A percentile compares a stretch with the other conserved stretches of the same genome.
Conservation (phyloP, 441 rosid species). For the Gossypium davidsonii region DNA sequence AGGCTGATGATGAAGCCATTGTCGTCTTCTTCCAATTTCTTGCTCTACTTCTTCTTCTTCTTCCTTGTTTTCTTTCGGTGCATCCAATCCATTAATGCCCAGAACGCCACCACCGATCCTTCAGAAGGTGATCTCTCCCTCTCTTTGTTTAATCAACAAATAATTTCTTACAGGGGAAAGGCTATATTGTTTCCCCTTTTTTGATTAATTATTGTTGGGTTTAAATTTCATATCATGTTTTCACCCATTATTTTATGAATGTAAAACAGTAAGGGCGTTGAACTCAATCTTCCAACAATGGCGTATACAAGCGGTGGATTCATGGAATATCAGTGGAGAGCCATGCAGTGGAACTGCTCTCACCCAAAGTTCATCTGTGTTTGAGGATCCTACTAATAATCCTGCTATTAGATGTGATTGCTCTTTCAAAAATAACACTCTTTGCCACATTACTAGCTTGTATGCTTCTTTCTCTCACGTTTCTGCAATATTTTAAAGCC, state of each 20-base stretch:
- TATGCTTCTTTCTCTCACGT: slow-evolving; percentile 9
- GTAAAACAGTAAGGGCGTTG: slow-evolving; percentile 28
- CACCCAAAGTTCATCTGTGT: slow-evolving; percentile 6
- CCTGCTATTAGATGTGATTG: slow-evolving; percentile 49
- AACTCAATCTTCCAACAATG: slow-evolving; percentile 38
- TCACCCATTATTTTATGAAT: background rate
- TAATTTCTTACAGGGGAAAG: background rate
- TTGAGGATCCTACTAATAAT: slow-evolving; percentile 11
- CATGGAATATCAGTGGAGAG: slow-evolving; percentile 27
- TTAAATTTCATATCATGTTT: background rate
- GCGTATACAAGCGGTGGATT: slow-evolving; percentile 18
- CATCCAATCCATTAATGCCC: background rate
- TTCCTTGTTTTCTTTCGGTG: background rate
- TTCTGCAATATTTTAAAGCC: background rate
- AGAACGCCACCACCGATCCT: background rate
- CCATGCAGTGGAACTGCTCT: slow-evolving; percentile 42
- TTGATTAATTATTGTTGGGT: too few species aligned
- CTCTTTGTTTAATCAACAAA: background rate
- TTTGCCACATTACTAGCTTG: slow-evolving; percentile 47
- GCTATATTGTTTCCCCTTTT: background rate
- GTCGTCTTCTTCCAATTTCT: background rate
- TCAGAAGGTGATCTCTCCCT: background rate
- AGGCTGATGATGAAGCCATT: background rate
- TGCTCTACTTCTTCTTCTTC: background rate
- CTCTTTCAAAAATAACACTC: slow-evolving; percentile 20